Evolutionary conservation across 129 eudicot species (phyloP).

Genomic region (Tagetes patula): DNA sequence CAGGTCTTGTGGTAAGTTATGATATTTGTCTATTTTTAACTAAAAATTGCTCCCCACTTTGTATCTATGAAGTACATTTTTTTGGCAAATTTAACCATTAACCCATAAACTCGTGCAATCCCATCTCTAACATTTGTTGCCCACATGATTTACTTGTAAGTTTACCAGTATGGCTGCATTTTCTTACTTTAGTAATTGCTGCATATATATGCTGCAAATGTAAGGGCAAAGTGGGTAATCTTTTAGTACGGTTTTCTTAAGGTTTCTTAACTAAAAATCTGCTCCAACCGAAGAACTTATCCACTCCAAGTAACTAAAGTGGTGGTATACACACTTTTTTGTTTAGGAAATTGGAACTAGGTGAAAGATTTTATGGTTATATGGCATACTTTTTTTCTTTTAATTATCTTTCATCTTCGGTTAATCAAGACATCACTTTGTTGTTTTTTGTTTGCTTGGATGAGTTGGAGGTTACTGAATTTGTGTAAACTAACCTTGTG

Average conservation of each 20-base stretch:
- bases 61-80: background rate
- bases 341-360: too few relatives aligned
- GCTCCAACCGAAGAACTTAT: too few relatives aligned
- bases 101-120: too few relatives aligned
- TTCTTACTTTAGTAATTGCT: too few relatives aligned
- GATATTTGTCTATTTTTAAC: background rate
- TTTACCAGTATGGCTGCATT: background rate
- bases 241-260: background rate
- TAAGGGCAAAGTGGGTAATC: too few relatives aligned
- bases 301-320: too few relatives aligned
- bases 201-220: too few relatives aligned
- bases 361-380: too few relatives aligned
- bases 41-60: too few relatives aligned
- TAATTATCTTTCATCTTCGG: background rate
- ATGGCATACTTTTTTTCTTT: background rate
- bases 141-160: background rate
- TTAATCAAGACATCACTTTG: background rate
- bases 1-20: conserved; percentile 93
- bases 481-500: background rate
- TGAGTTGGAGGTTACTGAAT: background rate
- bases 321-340: too few relatives aligned
- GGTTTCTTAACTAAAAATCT: background rate
- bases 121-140: too few relatives aligned
- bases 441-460: background rate
- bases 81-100: too few relatives aligned